Percentiles rank a stretch among this genome's conserved stretches.
phyloP scores from a whole-genome alignment of 108 stramenopile species.

The Nannochloropsis oceanica region DNA sequence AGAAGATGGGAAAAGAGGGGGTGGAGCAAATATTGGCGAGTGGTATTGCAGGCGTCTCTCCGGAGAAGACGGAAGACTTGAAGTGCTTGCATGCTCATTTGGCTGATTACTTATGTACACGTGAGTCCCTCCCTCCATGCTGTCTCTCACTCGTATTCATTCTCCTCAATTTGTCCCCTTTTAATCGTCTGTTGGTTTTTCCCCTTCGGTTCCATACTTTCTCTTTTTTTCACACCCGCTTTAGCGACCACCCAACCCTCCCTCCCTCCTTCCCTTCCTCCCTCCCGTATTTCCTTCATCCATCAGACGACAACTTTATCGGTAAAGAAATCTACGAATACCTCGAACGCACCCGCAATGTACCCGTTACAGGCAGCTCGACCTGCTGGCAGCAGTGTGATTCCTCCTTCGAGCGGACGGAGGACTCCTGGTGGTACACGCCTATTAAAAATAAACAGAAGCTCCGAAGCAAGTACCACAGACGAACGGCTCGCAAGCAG shows the following conservation, averaged over 20 bases:
- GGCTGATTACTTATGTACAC: conserved; percentile 6
- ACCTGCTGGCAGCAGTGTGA: not conserved
- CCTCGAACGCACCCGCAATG: not conserved
- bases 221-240: no score
- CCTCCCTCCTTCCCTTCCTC: not conserved
- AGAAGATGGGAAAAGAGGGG: conserved; percentile 2
- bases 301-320: not conserved
- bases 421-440: not conserved
- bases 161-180: no score
- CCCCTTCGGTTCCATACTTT: no score
- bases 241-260: not conserved
- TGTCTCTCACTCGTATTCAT: no score
- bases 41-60: conserved; percentile 16
- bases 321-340: not conserved
- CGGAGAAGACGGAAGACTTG: conserved; percentile 11
- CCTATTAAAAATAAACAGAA: not conserved
- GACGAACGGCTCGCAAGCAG: not conserved
- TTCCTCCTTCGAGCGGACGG: not conserved
- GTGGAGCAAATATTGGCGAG: conserved; percentile 11
- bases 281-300: not conserved
- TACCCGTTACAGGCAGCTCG: not conserved
- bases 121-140: not conserved
- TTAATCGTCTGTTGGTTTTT: no score
- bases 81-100: conserved; percentile 28
- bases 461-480: not conserved